These are phyloP conservation scores for Edaphochlamys debaryana DNA, from an alignment of 139 green algal genomes.

Conservation along the genomic window DNA sequence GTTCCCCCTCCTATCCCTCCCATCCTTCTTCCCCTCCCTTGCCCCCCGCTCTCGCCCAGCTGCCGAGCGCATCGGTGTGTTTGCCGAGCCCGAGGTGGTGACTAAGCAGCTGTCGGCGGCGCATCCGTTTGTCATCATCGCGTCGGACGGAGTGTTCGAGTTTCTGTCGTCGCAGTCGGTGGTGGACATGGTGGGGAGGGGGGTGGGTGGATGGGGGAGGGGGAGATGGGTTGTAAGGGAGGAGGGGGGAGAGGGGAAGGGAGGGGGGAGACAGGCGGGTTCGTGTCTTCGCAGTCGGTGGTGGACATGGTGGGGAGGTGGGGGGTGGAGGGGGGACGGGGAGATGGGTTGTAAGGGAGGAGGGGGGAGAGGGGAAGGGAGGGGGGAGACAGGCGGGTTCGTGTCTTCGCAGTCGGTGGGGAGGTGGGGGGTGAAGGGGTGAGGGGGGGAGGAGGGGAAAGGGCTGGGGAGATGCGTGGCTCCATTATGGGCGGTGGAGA, in stretches of 20 bases:
- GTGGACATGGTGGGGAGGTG: slow-evolving; percentile 83
- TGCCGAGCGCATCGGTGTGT: slow-evolving; percentile 92
- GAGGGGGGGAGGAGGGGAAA: too few species aligned
- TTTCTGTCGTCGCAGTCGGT: slow-evolving; percentile 91
- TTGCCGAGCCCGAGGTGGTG: slow-evolving; percentile 88
- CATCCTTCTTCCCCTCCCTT: neutral
- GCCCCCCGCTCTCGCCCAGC: slow-evolving; percentile 44
- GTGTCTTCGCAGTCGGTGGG: slow-evolving; percentile 84
- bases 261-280: slow-evolving; percentile 68
- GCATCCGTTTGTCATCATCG: slow-evolving; percentile 90
- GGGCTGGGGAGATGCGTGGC: too few species aligned
- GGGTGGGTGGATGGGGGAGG: neutral
- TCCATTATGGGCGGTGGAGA: too few species aligned
- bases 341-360: neutral
- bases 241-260: neutral
- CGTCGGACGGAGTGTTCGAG: slow-evolving; percentile 95
- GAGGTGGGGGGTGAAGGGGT: neutral
- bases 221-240: neutral
- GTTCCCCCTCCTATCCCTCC: too few species aligned
- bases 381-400: slow-evolving; percentile 77
- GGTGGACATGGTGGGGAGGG: slow-evolving; percentile 84
- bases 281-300: slow-evolving; percentile 89
- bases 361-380: neutral
- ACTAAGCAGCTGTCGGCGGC: slow-evolving; percentile 60
- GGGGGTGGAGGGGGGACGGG: neutral